These are phyloP conservation scores for Lophiostoma macrostomum DNA, from an alignment of 495 filamentous ascomycete genomes.

Conservation along the genomic window DNA sequence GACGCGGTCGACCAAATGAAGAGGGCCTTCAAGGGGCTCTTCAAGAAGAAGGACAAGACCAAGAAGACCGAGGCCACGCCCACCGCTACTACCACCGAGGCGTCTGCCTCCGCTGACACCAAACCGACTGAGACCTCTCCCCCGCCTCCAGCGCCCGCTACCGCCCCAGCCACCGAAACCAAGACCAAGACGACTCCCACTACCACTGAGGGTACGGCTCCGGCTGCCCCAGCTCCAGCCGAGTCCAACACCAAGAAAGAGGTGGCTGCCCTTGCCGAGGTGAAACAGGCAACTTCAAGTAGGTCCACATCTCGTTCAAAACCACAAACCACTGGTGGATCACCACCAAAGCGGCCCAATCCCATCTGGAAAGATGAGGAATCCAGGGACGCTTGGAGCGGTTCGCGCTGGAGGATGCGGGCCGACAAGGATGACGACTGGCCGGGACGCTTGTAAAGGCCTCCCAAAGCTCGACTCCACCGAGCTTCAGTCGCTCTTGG, in stretches of 20 bases:
- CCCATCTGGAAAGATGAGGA: neutral
- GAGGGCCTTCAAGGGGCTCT: constrained; percentile 32
- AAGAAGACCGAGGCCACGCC: constrained; percentile 29
- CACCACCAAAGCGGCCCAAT: neutral
- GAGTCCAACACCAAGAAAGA: constrained; percentile 7
- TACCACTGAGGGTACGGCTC: neutral
- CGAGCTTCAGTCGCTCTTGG: neutral
- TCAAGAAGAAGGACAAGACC: constrained; percentile 30
- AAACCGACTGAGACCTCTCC: constrained; percentile 31
- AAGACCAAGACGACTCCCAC: constrained; percentile 6
- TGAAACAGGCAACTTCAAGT: constrained; percentile 27
- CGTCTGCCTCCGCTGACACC: constrained; percentile 10
- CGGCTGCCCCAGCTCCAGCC: constrained; percentile 12
- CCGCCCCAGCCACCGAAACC: constrained; percentile 6
- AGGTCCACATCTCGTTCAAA: constrained; percentile 9
- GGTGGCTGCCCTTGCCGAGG: constrained; percentile 19
- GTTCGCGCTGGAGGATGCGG: constrained; percentile 9
- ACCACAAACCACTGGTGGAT: neutral
- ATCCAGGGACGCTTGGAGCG: neutral
- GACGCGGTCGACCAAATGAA: constrained; percentile 31
- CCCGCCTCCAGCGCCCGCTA: constrained; percentile 19
- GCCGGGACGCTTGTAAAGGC: neutral
- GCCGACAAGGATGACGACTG: neutral
- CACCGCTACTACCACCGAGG: constrained; percentile 18
- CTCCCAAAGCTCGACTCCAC: neutral